These are phyloP conservation scores for Craspedostauros australis DNA, from an alignment of 108 stramenopile genomes.

Conservation along the genomic window DNA sequence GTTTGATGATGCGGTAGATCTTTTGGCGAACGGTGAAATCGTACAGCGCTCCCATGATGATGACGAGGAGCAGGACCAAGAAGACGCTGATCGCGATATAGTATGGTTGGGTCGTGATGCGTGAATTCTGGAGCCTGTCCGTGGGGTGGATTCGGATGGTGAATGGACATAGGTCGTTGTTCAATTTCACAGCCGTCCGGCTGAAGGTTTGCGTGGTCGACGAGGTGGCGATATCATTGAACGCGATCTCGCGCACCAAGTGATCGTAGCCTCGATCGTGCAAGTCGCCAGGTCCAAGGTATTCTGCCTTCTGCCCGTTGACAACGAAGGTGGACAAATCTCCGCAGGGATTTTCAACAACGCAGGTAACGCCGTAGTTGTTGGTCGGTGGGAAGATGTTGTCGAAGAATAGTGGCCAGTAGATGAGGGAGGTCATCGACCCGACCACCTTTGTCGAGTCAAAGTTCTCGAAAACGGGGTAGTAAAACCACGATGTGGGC, in stretches of 20 bases:
- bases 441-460: neutral
- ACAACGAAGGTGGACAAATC: neutral
- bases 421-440: neutral
- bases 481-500: too few relatives aligned
- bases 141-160: slow-evolving; percentile 15
- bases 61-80: too few relatives aligned
- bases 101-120: slow-evolving; percentile 11
- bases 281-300: neutral
- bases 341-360: neutral
- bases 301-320: neutral
- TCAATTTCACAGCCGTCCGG: neutral
- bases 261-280: neutral
- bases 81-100: too few relatives aligned
- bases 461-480: neutral
- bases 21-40: too few relatives aligned
- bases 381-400: neutral
- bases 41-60: too few relatives aligned
- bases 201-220: slow-evolving; percentile 8
- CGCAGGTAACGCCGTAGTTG: neutral
- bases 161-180: slow-evolving; percentile 13
- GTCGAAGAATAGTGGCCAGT: neutral
- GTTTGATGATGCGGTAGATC: too few relatives aligned
- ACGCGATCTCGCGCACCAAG: neutral
- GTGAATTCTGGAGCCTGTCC: neutral
- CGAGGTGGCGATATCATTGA: too few relatives aligned